Base-by-base conservation (phyloP, 202 grass and related monocot genomes). In the Setaria italica region DNA sequence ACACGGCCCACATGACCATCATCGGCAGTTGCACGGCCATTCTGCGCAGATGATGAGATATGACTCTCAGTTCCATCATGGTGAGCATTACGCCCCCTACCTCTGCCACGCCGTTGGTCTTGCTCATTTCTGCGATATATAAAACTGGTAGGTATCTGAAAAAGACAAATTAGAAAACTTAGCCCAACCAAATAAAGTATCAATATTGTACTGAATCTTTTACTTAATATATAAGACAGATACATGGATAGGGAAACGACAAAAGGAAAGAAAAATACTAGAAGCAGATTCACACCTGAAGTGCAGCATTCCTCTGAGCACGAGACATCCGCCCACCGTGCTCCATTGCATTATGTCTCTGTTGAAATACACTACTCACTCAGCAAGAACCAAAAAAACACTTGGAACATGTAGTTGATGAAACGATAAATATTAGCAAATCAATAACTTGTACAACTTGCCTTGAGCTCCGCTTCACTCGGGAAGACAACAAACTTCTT, bases 311-410 rank as follows among this genome's bases (percentile, higher is more conserved):
- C 81, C 97, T 88, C 87, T 95, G 93, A 37, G 97, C 67, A 77
- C 93, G 97, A 82, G 93, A 94, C 97, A 96, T 94, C 58, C 88
- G 33, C 46, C 93, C 91, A 4, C 91, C 93, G 77, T 99, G 97
- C 85, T 94, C 97, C 41, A 92, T 78, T 45, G 93, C 83, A 96
- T 99, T 96, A 92, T 99, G 97, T 74, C 97, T 94, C 97, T 99
- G 81, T 45, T 87, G 48, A 87, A 81, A 89, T 67, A 81, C 51
- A 87, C 57, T 48, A 80, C 7, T 56, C 9, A 77, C 50, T 42
- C n/a, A 64, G 37, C 72, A 85, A 41, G 39, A 46, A 80, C 9
- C 80, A n/a, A 77, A 47, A 29, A 7, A 3, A 62, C 47, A 43
- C 16, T 54, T 11, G 25, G 10, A 25, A 64, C 58, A 35, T 66